A percentile compares a stretch with the other conserved stretches of the same genome.
These are phyloP conservation scores for Dendrobium chrysotoxum DNA, from an alignment of 106 monocot genomes.

Conservation along the genomic window DNA sequence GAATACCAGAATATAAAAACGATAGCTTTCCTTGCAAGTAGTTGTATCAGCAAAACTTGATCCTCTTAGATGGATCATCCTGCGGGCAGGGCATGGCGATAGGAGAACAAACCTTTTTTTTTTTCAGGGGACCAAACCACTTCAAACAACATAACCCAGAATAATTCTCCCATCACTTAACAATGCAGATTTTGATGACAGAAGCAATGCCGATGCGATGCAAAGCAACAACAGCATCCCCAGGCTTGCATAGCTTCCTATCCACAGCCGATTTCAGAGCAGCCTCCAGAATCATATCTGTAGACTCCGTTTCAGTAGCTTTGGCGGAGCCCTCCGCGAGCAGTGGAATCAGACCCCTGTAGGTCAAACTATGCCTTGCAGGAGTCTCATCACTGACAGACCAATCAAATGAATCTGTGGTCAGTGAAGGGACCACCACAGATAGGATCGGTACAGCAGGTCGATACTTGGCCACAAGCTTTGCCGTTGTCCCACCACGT, in stretches of 20 bases:
- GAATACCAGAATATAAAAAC: too few species aligned
- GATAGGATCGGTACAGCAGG: constrained; percentile 44
- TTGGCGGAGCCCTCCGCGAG: constrained; percentile 45
- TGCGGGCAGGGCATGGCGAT: too few species aligned
- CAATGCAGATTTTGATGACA: constrained; percentile 49
- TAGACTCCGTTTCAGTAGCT: constrained; percentile 32
- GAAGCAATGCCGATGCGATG: constrained; percentile 48
- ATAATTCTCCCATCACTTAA: constrained; percentile 15
- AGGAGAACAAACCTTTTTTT: too few species aligned
- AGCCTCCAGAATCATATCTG: constrained; percentile 29
- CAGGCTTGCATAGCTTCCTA: constrained; percentile 28
- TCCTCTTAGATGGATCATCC: too few species aligned
- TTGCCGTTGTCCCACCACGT: constrained; percentile 47
- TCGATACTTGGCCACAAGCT: constrained; percentile 47
- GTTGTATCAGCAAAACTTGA: too few species aligned
- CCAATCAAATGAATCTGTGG: constrained; percentile 43
- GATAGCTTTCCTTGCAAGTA: too few species aligned
- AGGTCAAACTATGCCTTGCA: constrained; percentile 37
- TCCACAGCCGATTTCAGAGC: constrained; percentile 23
- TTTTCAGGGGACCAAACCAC: not conserved
- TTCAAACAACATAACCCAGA: not conserved
- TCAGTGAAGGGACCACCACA: constrained; percentile 42
- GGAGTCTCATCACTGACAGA: constrained; percentile 33
- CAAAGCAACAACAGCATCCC: constrained; percentile 40
- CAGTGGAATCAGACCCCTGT: constrained; percentile 40